These are phyloP conservation scores for Kazachstania africana DNA, from an alignment of 805 yeast genomes.

Conservation along the genomic window DNA sequence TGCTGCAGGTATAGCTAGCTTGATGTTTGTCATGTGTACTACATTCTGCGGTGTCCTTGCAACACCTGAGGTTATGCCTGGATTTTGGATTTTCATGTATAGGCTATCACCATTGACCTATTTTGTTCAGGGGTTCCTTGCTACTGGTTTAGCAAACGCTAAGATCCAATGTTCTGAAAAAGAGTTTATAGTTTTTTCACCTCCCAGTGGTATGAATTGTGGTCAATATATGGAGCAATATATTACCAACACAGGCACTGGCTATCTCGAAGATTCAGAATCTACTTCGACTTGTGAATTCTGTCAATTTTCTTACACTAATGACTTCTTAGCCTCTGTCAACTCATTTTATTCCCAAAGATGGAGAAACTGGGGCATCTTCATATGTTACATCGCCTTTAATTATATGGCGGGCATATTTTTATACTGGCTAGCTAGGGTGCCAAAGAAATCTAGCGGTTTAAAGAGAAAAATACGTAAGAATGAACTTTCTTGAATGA, in stretches of 20 bases:
- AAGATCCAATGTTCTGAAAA: conserved; percentile 35
- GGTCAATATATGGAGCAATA: conserved; percentile 37
- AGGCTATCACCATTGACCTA: conserved; percentile 66
- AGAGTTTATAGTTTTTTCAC: conserved; percentile 39
- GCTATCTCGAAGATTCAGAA: conserved; percentile 36
- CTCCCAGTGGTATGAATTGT: conserved; percentile 50
- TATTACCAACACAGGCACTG: conserved; percentile 28
- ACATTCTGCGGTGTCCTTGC: conserved; percentile 73
- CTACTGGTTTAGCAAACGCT: conserved; percentile 44
- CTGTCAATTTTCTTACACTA: conserved; percentile 47
- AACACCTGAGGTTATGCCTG: conserved; percentile 44
- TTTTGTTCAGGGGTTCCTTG: conserved; percentile 42
- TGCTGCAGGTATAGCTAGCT: conserved; percentile 49
- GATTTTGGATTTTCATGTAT: conserved; percentile 79
- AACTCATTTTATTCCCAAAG: conserved; percentile 29
- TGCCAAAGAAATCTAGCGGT: conserved; percentile 39
- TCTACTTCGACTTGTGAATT: conserved; percentile 43
- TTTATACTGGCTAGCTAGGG: conserved; percentile 55
- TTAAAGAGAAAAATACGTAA: too few relatives aligned
- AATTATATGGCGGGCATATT: conserved; percentile 31
- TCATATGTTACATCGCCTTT: conserved; percentile 38
- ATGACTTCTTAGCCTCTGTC: conserved; percentile 41
- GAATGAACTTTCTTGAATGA: not conserved
- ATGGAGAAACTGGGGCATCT: conserved; percentile 56
- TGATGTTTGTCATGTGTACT: conserved; percentile 52